Conservation (phyloP, 148 eudicot species). For the Salicornia ramosissima region DNA sequence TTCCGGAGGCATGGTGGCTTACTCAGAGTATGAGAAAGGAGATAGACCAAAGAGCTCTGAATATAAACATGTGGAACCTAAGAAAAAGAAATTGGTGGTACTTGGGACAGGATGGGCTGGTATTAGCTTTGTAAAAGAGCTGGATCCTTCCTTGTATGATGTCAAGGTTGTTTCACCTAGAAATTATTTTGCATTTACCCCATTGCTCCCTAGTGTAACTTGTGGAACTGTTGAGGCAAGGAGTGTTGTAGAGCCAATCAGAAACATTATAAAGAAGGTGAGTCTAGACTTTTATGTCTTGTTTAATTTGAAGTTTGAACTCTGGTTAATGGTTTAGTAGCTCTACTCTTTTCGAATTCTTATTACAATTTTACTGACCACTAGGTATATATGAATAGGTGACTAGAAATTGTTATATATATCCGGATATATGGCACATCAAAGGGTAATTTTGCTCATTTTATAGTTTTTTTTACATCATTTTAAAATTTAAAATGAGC, state of each 20-base stretch:
- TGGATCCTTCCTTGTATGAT: slow-evolving; percentile 65
- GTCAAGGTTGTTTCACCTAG: slow-evolving; percentile 87
- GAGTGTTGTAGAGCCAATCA: slow-evolving; percentile 80
- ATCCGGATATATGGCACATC: too few species aligned
- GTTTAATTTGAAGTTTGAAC: too few species aligned
- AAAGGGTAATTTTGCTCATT: too few species aligned
- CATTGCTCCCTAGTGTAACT: slow-evolving; percentile 86
- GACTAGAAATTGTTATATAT: too few species aligned
- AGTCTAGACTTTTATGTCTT: background rate
- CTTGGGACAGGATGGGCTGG: slow-evolving; percentile 96
- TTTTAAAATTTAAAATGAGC: too few species aligned
- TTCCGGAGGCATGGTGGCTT: slow-evolving; percentile 62
- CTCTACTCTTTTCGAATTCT: too few species aligned
- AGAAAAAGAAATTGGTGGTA: slow-evolving; percentile 66
- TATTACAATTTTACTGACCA: too few species aligned
- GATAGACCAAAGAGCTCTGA: slow-evolving; percentile 18
- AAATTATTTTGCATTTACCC: slow-evolving; percentile 88
- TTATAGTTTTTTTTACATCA: too few species aligned
- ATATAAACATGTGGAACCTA: slow-evolving; percentile 26
- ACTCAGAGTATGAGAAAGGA: slow-evolving; percentile 50
- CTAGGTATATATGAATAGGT: too few species aligned
- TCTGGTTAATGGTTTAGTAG: too few species aligned
- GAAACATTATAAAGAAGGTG: slow-evolving; percentile 80
- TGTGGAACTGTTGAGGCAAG: slow-evolving; percentile 86
- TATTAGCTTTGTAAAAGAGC: slow-evolving; percentile 63